Conservation (phyloP, 768 basidiomycete species). For the Amanita rimosa region DNA sequence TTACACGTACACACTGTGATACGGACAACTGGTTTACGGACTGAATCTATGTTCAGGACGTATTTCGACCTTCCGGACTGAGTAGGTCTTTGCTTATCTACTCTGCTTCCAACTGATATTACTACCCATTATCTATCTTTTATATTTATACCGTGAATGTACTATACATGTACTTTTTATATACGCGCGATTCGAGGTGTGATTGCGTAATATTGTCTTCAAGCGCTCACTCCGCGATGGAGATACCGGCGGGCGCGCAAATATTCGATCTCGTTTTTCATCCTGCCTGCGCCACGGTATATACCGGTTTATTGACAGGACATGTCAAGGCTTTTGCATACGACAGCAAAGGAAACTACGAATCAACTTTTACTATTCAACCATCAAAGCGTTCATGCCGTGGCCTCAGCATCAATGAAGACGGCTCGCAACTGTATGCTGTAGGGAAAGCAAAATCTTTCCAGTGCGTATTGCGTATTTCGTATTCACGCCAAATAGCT, state of each 20-base stretch:
- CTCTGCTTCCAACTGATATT: neutral
- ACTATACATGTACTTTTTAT: constrained; percentile 3
- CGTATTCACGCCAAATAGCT: neutral
- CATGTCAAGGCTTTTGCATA: constrained; percentile 76
- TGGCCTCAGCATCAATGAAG: constrained; percentile 52
- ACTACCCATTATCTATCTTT: neutral
- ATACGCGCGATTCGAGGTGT: neutral
- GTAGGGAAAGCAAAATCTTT: constrained; percentile 77
- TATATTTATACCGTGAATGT: constrained; percentile 6
- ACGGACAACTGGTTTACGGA: constrained; percentile 52
- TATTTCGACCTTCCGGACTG: constrained; percentile 68
- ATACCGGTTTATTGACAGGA: constrained; percentile 71
- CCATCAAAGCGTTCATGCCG: constrained; percentile 83
- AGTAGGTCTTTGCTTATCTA: neutral
- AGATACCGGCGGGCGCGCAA: constrained; percentile 65
- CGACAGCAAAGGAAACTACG: constrained; percentile 53
- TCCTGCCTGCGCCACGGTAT: constrained; percentile 60
- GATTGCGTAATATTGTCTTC: neutral
- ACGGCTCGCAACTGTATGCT: constrained; percentile 61
- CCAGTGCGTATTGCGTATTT: constrained; percentile 41
- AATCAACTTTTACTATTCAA: constrained; percentile 46
- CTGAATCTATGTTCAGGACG: constrained; percentile 83
- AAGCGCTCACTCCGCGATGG: constrained; percentile 31
- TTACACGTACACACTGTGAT: constrained; percentile 88
- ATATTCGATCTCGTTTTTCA: constrained; percentile 89